A percentile compares a stretch with the other conserved stretches of the same genome.
phyloP scores from a whole-genome alignment of 768 basidiomycete species.

The Boletus vermiculosoides region DNA sequence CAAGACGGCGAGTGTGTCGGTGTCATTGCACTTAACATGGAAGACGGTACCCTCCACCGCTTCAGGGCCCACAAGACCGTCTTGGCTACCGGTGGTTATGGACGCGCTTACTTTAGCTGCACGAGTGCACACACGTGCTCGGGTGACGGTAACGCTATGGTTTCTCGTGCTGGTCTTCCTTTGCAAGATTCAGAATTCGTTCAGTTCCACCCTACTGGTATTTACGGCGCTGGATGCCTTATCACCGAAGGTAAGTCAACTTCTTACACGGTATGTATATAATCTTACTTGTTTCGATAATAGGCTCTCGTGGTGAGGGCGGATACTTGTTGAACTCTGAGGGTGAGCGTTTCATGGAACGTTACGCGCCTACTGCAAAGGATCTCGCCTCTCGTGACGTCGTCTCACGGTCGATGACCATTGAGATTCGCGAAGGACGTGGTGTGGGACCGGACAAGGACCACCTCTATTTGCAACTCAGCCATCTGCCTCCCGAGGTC shows the following conservation, averaged over 20 bases:
- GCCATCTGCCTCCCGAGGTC: slow-evolving; percentile 93
- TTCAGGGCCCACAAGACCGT: slow-evolving; percentile 99
- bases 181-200: slow-evolving; percentile 98
- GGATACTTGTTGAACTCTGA: slow-evolving; percentile 97
- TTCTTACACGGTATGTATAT: neutral
- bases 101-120: slow-evolving; percentile 97
- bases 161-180: slow-evolving; percentile 92
- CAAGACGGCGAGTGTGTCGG: slow-evolving; percentile 98
- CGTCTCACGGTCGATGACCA: slow-evolving; percentile 98
- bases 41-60: slow-evolving; percentile 97
- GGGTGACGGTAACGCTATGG: slow-evolving; percentile 99
- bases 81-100: slow-evolving; percentile 96
- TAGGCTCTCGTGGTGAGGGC: slow-evolving; percentile 98
- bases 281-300: neutral
- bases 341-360: slow-evolving; percentile 99
- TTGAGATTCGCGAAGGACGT: slow-evolving; percentile 98
- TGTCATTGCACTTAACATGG: slow-evolving; percentile 99
- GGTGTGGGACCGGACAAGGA: slow-evolving; percentile 99
- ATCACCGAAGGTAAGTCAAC: slow-evolving; percentile 84
- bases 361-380: slow-evolving; percentile 98
- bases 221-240: slow-evolving; percentile 98
- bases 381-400: slow-evolving; percentile 99
- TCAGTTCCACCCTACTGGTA: slow-evolving; percentile 99
- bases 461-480: slow-evolving; percentile 94
- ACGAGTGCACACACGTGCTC: slow-evolving; percentile 99